Evolutionary conservation across 371 early-diverging fungal species (phyloP).

Genomic region (Mucor lusitanicus): DNA sequence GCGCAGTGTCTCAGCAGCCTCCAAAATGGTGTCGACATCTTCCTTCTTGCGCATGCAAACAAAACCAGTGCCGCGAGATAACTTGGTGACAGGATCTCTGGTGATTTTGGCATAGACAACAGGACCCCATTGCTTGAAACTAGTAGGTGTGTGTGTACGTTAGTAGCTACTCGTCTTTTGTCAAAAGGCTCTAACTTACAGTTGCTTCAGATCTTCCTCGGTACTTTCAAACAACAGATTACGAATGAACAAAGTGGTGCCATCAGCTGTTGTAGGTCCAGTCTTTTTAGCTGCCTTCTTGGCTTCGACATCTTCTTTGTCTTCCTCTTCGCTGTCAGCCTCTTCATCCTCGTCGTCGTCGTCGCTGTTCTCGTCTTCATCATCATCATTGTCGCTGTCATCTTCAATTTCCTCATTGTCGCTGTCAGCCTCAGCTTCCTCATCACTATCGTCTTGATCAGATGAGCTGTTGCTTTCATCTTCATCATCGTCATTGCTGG

Average conservation of each 20-base stretch:
- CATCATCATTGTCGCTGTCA: constrained; percentile 27
- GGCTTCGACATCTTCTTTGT: constrained; percentile 32
- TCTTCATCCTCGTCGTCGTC: constrained; percentile 37
- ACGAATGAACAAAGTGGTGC: constrained; percentile 88
- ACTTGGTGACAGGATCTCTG: constrained; percentile 77
- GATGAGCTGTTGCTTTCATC: background rate
- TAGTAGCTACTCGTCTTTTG: background rate
- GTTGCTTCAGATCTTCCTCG: constrained; percentile 76
- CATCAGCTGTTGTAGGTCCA: constrained; percentile 54
- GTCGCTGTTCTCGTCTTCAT: constrained; percentile 40
- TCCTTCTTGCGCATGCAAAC: constrained; percentile 78
- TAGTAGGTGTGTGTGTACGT: background rate
- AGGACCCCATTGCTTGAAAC: constrained; percentile 72
- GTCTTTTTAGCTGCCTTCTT: constrained; percentile 22
- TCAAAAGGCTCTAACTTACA: constrained; percentile 46
- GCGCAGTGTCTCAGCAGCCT: constrained; percentile 62
- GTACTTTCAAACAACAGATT: constrained; percentile 90
- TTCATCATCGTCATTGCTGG: constrained; percentile 30
- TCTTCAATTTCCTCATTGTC: constrained; percentile 25
- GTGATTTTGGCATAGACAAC: constrained; percentile 86
- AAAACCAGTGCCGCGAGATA: constrained; percentile 91
- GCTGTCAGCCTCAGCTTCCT: constrained; percentile 31
- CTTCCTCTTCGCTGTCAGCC: constrained; percentile 47
- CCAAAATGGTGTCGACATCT: constrained; percentile 77
- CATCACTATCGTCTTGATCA: constrained; percentile 20